phyloP scores from a whole-genome alignment of 345 rosid genomes.

The Draba incana region DNA sequence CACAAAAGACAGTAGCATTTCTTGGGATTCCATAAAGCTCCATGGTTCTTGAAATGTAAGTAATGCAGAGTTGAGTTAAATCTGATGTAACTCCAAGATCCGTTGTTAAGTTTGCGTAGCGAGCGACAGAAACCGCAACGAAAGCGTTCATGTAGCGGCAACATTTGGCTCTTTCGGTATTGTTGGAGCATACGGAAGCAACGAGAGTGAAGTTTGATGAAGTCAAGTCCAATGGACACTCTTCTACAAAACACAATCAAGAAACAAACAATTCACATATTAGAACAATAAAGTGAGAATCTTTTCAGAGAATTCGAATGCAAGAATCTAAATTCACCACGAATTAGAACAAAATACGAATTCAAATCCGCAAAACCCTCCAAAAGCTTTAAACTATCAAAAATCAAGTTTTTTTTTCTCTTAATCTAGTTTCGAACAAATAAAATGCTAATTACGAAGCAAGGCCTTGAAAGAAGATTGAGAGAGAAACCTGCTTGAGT shows the following conservation, averaged over 20 bases:
- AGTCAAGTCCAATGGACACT: conserved; percentile 84
- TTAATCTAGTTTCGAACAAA: background rate
- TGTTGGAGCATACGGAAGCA: conserved; percentile 72
- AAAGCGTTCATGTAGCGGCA: conserved; percentile 95
- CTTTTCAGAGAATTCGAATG: background rate
- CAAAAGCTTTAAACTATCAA: conserved; percentile 8
- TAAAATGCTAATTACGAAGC: conserved; percentile 10
- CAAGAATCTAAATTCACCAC: background rate
- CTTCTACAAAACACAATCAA: conserved; percentile 57
- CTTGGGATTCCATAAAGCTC: conserved; percentile 75
- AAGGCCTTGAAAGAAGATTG: background rate
- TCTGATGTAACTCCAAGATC: conserved; percentile 67
- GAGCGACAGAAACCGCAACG: conserved; percentile 72
- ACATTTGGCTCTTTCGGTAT: conserved; percentile 70
- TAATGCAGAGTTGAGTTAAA: conserved; percentile 56
- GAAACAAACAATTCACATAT: too few relatives aligned
- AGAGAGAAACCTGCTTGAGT: conserved; percentile 58
- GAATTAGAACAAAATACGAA: conserved; percentile 1
- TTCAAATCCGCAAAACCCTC: background rate
- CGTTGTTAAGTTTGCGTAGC: conserved; percentile 70
- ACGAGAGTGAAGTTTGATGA: conserved; percentile 71
- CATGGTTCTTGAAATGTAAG: conserved; percentile 72
- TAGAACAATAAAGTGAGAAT: background rate
- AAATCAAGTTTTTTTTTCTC: background rate
- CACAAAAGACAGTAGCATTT: conserved; percentile 80